Percentiles rank a stretch among this genome's conserved stretches.
These are phyloP conservation scores for Mrakia frigida DNA, from an alignment of 768 basidiomycete genomes.

Conservation along the genomic window DNA sequence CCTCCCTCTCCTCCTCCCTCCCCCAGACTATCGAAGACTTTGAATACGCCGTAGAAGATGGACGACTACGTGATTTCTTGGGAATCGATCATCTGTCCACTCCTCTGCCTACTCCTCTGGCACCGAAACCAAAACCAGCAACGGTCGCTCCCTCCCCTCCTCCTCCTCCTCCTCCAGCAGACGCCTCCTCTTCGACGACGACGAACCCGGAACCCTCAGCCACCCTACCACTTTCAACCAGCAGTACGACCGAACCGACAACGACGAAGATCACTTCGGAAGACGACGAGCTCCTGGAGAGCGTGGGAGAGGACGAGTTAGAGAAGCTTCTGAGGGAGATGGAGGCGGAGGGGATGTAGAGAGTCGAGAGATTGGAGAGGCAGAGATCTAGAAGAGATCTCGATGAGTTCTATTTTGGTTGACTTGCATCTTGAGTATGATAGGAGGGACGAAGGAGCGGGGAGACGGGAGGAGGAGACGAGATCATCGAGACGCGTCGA, in stretches of 20 bases:
- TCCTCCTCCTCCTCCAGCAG: not conserved
- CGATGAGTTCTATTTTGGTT: not conserved
- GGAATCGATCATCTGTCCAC: not conserved
- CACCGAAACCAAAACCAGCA: not conserved
- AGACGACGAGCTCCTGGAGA: not conserved
- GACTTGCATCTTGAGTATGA: no score
- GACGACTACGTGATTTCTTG: conserved; percentile 12
- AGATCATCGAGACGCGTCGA: no score
- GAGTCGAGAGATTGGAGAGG: no score
- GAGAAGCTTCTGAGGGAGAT: conserved; percentile 29
- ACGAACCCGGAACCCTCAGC: not conserved
- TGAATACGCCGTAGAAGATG: conserved; percentile 29
- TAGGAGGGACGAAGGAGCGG: no score
- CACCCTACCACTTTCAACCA: not conserved
- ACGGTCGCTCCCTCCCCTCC: not conserved
- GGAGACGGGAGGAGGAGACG: no score
- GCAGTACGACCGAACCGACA: not conserved
- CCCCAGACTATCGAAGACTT: conserved; percentile 21
- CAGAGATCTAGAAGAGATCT: conserved; percentile 1
- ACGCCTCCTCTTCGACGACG: not conserved
- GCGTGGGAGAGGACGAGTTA: conserved; percentile 22
- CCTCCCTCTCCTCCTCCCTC: not conserved
- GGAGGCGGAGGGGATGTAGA: conserved; percentile 10
- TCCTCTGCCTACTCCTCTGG: not conserved
- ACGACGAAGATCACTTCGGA: not conserved